phyloP scores from a whole-genome alignment of 305 asterid species.

The Fraxinus platypoda region DNA sequence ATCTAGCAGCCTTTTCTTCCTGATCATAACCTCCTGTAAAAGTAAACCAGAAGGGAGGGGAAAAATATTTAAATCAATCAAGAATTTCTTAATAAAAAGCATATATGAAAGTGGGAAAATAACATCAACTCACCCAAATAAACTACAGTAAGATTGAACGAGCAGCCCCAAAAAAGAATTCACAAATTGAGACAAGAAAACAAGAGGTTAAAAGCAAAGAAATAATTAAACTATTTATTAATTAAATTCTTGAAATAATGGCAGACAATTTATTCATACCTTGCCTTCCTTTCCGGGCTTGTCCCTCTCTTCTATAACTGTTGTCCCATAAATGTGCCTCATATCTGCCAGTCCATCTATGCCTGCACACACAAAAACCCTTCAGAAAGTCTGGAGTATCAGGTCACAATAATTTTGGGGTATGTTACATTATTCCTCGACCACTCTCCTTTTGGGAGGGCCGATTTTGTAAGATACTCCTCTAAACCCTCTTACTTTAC shows the following conservation, averaged over 20 bases:
- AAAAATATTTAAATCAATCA: not conserved
- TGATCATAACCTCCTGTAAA: slow-evolving; percentile 77
- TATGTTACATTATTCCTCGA: too few relatives aligned
- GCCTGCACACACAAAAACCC: slow-evolving; percentile 33
- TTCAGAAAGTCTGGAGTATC: too few relatives aligned
- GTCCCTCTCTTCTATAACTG: slow-evolving; percentile 92
- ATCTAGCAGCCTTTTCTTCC: slow-evolving; percentile 84
- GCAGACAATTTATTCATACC: slow-evolving; percentile 51
- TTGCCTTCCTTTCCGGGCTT: slow-evolving; percentile 94
- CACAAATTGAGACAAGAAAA: slow-evolving; percentile 27
- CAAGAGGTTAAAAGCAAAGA: slow-evolving; percentile 33
- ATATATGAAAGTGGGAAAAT: slow-evolving; percentile 14
- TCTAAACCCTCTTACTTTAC: too few relatives aligned
- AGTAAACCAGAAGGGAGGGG: not conserved
- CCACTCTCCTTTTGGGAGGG: too few relatives aligned
- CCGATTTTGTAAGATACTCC: too few relatives aligned
- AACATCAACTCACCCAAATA: slow-evolving; percentile 64
- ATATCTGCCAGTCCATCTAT: slow-evolving; percentile 80
- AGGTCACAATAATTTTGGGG: too few relatives aligned
- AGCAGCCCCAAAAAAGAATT: slow-evolving; percentile 23
- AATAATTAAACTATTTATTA: not conserved
- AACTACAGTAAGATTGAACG: slow-evolving; percentile 49
- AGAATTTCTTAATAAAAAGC: slow-evolving; percentile 4
- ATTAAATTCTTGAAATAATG: slow-evolving; percentile 7
- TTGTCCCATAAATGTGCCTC: slow-evolving; percentile 90